Conservation (phyloP, 768 basidiomycete species). For the Atractiella rhizophila region DNA sequence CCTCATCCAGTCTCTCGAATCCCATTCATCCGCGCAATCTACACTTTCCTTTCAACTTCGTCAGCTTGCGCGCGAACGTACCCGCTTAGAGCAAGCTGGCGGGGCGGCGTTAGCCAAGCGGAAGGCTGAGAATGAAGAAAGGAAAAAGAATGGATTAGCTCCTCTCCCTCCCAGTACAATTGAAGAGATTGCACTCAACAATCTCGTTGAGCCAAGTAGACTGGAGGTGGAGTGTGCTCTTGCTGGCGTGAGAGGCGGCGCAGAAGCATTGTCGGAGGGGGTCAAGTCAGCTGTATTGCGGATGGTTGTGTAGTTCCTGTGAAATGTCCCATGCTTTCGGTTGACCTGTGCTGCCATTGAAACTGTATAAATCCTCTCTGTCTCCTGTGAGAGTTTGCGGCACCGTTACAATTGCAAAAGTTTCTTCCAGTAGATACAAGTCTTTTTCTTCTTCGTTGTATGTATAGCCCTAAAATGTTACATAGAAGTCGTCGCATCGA, state of each 20-base stretch:
- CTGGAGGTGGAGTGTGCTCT: slow-evolving; percentile 13
- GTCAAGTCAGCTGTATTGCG: too few relatives aligned
- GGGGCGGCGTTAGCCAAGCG: slow-evolving; percentile 10
- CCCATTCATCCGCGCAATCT: slow-evolving; percentile 14
- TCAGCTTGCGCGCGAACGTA: slow-evolving; percentile 14
- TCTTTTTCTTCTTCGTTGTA: too few relatives aligned
- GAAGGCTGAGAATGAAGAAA: slow-evolving; percentile 12
- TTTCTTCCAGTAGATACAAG: too few relatives aligned
- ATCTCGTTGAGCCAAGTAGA: slow-evolving; percentile 9
- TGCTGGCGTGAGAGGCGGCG: slow-evolving; percentile 11
- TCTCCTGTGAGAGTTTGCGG: too few relatives aligned
- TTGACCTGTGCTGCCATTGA: too few relatives aligned
- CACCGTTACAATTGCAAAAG: too few relatives aligned
- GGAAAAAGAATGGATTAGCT: slow-evolving; percentile 10
- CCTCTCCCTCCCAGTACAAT: slow-evolving; percentile 7
- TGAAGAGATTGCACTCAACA: slow-evolving; percentile 10
- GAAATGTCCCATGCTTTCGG: too few relatives aligned
- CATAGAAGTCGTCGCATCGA: slow-evolving; percentile 58
- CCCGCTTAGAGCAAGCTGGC: slow-evolving; percentile 9
- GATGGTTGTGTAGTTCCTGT: too few relatives aligned
- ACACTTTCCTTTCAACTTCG: slow-evolving; percentile 14
- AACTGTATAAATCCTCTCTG: too few relatives aligned
- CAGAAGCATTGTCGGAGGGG: slow-evolving; percentile 2
- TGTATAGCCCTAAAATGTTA: too few relatives aligned
- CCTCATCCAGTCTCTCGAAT: slow-evolving; percentile 13